Evolutionary conservation across 1,284 basidiomycete genomes (phyloP).

Genomic region (Cryptococcus hybrid): DNA sequence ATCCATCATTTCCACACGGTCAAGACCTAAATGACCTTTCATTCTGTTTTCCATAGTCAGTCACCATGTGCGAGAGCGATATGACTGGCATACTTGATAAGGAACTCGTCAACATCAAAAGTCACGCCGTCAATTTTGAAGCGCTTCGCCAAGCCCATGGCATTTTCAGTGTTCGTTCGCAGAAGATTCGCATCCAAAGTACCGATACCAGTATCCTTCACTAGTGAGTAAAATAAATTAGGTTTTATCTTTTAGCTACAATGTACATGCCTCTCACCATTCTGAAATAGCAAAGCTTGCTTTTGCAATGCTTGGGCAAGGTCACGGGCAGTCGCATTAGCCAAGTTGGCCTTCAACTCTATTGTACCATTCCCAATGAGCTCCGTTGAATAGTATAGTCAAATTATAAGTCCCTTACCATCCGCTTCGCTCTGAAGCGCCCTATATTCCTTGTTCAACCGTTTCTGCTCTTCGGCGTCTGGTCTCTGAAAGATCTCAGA

Average conservation of each 20-base stretch:
- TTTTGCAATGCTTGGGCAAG: constrained; percentile 16
- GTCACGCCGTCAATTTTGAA: constrained; percentile 47
- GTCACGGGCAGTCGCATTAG: constrained; percentile 24
- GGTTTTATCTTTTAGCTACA: not conserved
- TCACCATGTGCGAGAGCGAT: not conserved
- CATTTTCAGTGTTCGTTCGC: constrained; percentile 28
- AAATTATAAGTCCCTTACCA: constrained; percentile 17
- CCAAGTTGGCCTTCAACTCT: constrained; percentile 34
- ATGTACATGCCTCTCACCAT: constrained; percentile 16
- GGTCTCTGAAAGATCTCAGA: constrained; percentile 29
- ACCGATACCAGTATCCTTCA: constrained; percentile 34
- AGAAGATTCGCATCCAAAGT: constrained; percentile 50
- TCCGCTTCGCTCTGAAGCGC: constrained; percentile 31
- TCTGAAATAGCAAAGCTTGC: constrained; percentile 23
- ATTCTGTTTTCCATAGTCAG: constrained; percentile 19
- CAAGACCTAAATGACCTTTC: constrained; percentile 32
- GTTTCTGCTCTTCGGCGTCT: constrained; percentile 23
- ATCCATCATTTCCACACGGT: constrained; percentile 19
- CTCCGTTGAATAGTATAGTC: not conserved
- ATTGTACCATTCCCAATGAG: not conserved
- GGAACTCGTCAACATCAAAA: constrained; percentile 53
- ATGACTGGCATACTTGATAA: constrained; percentile 34
- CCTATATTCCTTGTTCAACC: constrained; percentile 21
- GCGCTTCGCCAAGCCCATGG: constrained; percentile 35
- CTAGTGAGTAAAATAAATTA: constrained; percentile 9